Base-by-base conservation (phyloP, 2,329 filamentous ascomycete genomes). In the Knoxdaviesia proteae region DNA sequence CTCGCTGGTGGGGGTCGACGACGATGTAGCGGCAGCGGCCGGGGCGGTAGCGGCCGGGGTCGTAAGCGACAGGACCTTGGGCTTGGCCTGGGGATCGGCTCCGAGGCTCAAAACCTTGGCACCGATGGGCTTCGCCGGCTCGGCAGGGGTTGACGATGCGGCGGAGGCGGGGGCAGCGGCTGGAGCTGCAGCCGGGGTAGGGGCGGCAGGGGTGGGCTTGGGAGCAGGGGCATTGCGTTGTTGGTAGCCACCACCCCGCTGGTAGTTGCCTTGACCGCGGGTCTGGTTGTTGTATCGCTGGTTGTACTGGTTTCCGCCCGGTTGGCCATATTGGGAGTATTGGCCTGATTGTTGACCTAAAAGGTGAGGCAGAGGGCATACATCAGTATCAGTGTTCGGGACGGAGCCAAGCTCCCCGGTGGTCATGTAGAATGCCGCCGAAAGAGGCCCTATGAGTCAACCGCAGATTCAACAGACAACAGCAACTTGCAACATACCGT, bases 71-170 rank as follows among this genome's bases (percentile, higher is more conserved):
- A 66, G 55, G 29, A 64, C 61, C 54, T 69, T 67, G 11, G 60
- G 52, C 56, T 67, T 66, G 47, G 64, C 60, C 55, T 75, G 71
- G 35, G 69, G 63, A n/a, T 62, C 60, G 11, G 63, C 68, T 38
- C 81, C 80, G 44, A 93, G 78, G 39, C 80, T 80, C 32, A 87
- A 66, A n/a, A 88, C 80, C 60, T 87, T 87, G 34, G 78, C 67
- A 35, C 59, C 56, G 53, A 67, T 67, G 43, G 66, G 60, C 54
- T 68, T 66, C 32, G 60, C 51, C 42, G 71, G 64, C 61, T 76
- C 64, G 50, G 64, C 53, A 29, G 64, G 51, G 32, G 67, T 52
- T 8, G 69, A 52, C 38, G 62, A 55, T 34, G 65, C 57, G 46
- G 69, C 58, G 39, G 71, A 51, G 35, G 49, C 50, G 38, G 54